A percentile compares a stretch with the other conserved stretches of the same genome.
Conservation (phyloP, 352 stramenopile genomes). For the Thalassiosira mediterranea region DNA sequence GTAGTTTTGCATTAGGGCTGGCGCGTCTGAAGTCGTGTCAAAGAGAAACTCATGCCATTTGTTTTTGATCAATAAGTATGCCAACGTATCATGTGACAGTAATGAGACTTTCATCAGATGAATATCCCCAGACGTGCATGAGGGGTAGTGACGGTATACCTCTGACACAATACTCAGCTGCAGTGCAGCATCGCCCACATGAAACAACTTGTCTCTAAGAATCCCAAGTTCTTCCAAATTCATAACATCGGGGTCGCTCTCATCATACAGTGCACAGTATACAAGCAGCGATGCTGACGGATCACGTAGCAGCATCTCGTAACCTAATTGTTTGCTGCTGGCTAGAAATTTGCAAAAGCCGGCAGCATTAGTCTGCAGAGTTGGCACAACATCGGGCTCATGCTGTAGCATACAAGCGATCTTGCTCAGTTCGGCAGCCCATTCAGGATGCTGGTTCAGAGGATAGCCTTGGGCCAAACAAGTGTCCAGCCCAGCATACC, state of each 20-base stretch:
- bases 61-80: conserved; percentile 64
- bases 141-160: conserved; percentile 49
- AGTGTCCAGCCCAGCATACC: conserved; percentile 33
- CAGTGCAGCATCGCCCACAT: conserved; percentile 46
- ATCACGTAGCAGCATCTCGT: conserved; percentile 28
- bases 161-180: conserved; percentile 48
- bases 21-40: conserved; percentile 42
- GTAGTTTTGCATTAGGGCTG: conserved; percentile 15
- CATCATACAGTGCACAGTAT: conserved; percentile 57
- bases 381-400: conserved; percentile 14
- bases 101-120: conserved; percentile 52
- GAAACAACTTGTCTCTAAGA: conserved; percentile 59
- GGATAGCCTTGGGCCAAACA: conserved; percentile 49
- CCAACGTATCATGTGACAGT: conserved; percentile 55
- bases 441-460: conserved; percentile 32
- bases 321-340: background rate
- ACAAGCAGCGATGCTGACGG: conserved; percentile 31
- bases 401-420: conserved; percentile 21
- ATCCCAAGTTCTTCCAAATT: conserved; percentile 32
- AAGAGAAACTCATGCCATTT: conserved; percentile 53
- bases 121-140: conserved; percentile 48
- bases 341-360: conserved; percentile 8
- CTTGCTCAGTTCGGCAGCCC: conserved; percentile 31
- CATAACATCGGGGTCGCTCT: conserved; percentile 4
- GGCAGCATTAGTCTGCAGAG: conserved; percentile 25